phyloP scores from a whole-genome alignment of 1,139 yeast species.

The Saccharomyces hybrid region DNA sequence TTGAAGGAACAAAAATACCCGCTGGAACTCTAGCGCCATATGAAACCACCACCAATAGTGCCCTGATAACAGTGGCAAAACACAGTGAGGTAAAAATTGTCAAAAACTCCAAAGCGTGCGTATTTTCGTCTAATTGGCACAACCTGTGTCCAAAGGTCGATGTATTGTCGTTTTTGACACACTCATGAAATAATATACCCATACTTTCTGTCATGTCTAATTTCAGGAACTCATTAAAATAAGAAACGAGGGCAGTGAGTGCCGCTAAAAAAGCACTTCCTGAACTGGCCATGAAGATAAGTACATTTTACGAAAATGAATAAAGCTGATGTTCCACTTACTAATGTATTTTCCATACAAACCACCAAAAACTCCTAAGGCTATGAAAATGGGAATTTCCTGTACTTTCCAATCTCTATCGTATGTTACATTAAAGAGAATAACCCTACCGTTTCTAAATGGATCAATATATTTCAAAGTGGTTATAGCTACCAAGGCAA shows the following conservation, averaged over 20 bases:
- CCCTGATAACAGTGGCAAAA: conserved; percentile 67
- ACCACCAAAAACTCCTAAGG: conserved; percentile 88
- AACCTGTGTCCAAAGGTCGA: conserved; percentile 40
- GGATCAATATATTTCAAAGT: conserved; percentile 74
- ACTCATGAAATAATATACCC: conserved; percentile 84
- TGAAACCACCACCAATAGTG: conserved; percentile 66
- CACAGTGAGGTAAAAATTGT: conserved; percentile 43
- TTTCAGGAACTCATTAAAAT: conserved; percentile 71
- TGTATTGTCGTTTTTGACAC: conserved; percentile 39
- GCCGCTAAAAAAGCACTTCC: conserved; percentile 64
- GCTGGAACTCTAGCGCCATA: conserved; percentile 93
- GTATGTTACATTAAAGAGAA: conserved; percentile 80
- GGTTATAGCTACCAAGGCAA: conserved; percentile 81
- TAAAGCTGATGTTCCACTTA: conserved; percentile 69
- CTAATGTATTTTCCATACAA: conserved; percentile 78
- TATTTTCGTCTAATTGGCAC: conserved; percentile 42
- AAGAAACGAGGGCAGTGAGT: conserved; percentile 69
- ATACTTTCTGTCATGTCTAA: conserved; percentile 93
- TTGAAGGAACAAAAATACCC: conserved; percentile 91
- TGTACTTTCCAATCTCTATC: conserved; percentile 80
- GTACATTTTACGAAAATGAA: conserved; percentile 67
- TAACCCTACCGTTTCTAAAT: conserved; percentile 88
- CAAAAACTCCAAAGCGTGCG: conserved; percentile 22
- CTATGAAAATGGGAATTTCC: conserved; percentile 72
- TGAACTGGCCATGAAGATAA: conserved; percentile 41